Evolutionary conservation across 306 rosid species (phyloP).

Genomic region (Amphicarpaea edgeworthii): DNA sequence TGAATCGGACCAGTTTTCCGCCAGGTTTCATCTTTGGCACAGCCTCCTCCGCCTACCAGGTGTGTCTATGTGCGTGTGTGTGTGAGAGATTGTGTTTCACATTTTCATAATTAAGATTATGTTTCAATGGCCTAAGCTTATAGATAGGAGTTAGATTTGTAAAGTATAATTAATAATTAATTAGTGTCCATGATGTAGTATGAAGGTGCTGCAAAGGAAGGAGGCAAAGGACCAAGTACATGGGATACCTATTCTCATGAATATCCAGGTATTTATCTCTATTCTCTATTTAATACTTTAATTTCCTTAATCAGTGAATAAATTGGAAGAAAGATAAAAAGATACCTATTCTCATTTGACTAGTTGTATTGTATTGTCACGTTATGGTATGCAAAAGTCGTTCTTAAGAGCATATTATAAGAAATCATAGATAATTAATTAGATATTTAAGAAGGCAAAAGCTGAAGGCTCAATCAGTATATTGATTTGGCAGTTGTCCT

Average conservation of each 20-base stretch:
- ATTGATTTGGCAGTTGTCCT: background rate
- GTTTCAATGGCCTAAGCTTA: background rate
- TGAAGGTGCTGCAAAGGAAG: slow-evolving; percentile 54
- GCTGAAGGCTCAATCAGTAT: background rate
- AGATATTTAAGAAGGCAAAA: slow-evolving; percentile 4
- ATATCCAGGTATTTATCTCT: slow-evolving; percentile 48
- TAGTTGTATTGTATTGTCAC: background rate
- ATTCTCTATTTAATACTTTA: background rate
- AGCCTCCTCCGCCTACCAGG: slow-evolving; percentile 51
- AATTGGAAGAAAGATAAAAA: slow-evolving; percentile 2
- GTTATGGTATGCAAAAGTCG: background rate
- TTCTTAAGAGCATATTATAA: background rate
- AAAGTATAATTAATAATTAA: background rate
- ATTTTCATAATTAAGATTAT: background rate
- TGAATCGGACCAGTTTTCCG: slow-evolving; percentile 44
- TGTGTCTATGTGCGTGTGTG: background rate
- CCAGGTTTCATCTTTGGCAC: slow-evolving; percentile 51
- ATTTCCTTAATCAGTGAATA: background rate
- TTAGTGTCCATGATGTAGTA: slow-evolving; percentile 24
- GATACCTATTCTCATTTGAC: background rate
- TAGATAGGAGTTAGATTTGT: background rate
- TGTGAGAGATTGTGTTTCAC: background rate
- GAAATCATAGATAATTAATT: background rate
- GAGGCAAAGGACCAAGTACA: slow-evolving; percentile 48
- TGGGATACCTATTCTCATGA: slow-evolving; percentile 46